Conservation (phyloP, 495 filamentous ascomycete species). For the Aspergillus nidulans region DNA sequence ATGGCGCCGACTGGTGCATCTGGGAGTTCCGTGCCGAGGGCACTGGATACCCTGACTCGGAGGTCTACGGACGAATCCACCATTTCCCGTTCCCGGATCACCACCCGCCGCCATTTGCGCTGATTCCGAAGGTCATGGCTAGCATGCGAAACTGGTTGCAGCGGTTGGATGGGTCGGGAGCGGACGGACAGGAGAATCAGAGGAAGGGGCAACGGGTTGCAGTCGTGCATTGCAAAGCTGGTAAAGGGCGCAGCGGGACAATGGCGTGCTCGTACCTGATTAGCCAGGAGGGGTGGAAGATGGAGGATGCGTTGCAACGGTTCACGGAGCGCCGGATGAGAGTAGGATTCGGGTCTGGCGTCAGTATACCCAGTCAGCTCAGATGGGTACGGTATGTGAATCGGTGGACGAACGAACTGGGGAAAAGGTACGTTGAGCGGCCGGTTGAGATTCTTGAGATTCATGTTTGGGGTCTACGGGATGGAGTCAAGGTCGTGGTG, state of each 20-base stretch:
- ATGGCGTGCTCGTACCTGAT: slow-evolving; percentile 85
- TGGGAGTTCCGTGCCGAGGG: slow-evolving; percentile 98
- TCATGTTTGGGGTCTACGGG: slow-evolving; percentile 82
- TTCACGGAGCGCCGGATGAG: slow-evolving; percentile 91
- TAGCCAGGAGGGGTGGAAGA: slow-evolving; percentile 79
- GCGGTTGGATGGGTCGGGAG: slow-evolving; percentile 36
- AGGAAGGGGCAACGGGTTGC: slow-evolving; percentile 54
- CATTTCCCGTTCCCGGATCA: slow-evolving; percentile 98
- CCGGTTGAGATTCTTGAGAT: slow-evolving; percentile 81
- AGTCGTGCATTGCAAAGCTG: slow-evolving; percentile 96
- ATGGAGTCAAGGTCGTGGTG: slow-evolving; percentile 82
- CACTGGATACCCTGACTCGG: slow-evolving; percentile 86
- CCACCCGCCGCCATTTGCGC: slow-evolving; percentile 87
- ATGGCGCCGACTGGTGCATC: slow-evolving; percentile 80
- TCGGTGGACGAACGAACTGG: slow-evolving; percentile 66
- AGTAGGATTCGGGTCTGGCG: slow-evolving; percentile 77
- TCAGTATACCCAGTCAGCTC: slow-evolving; percentile 90
- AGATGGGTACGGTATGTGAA: slow-evolving; percentile 89
- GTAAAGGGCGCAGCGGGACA: slow-evolving; percentile 91
- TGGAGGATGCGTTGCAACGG: slow-evolving; percentile 68
- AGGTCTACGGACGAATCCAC: slow-evolving; percentile 75
- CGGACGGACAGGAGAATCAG: background rate
- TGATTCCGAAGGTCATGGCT: slow-evolving; percentile 83
- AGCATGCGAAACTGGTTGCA: slow-evolving; percentile 85
- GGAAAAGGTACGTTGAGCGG: slow-evolving; percentile 78